Conservation (phyloP, 176 grass and related monocot species). For the Miscanthus lutarioriparius region DNA sequence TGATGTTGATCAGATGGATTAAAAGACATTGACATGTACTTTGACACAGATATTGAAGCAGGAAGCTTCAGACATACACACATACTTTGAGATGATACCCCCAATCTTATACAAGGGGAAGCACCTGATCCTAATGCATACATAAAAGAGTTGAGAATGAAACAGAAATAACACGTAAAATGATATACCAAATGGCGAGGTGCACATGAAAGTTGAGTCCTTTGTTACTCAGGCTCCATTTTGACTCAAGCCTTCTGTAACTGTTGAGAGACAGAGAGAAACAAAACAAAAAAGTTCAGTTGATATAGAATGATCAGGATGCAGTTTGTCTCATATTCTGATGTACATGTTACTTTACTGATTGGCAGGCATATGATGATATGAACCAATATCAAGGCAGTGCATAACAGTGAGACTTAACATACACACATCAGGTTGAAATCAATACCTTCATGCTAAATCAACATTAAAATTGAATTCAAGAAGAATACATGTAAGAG, state of each 20-base stretch:
- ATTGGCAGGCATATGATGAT: neutral
- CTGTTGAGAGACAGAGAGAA: neutral
- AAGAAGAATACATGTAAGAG: neutral
- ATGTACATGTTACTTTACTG: neutral
- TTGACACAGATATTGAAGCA: neutral
- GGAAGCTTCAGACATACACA: neutral
- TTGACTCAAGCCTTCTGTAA: neutral
- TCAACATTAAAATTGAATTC: neutral
- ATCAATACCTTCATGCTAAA: neutral
- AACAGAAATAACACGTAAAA: neutral
- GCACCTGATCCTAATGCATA: neutral
- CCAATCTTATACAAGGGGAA: neutral
- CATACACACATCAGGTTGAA: neutral
- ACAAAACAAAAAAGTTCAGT: neutral
- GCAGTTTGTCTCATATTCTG: neutral
- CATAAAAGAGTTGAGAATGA: neutral
- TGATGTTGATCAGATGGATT: too few species aligned
- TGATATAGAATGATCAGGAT: neutral
- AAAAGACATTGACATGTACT: neutral
- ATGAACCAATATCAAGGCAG: neutral
- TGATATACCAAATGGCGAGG: neutral
- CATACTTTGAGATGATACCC: neutral
- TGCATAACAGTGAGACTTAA: neutral
- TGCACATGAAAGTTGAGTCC: neutral
- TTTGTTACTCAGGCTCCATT: neutral